Evolutionary conservation across 148 eudicot genomes (phyloP).

Genomic region (Chenopodium album): DNA sequence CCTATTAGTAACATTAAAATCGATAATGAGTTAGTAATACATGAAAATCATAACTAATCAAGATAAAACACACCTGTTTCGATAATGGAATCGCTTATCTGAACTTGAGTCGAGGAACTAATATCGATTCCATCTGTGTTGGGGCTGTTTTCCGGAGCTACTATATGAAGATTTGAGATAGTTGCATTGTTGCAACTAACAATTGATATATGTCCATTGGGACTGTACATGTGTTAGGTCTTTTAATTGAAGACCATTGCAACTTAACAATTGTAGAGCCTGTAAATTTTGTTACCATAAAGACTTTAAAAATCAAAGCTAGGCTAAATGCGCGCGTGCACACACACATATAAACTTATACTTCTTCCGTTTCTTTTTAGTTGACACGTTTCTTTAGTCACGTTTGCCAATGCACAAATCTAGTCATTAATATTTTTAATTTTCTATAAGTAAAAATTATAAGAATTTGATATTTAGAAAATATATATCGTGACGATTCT

Average conservation of each 20-base stretch:
- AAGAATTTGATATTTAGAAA: too few species aligned
- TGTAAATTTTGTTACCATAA: background rate
- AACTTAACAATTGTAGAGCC: background rate
- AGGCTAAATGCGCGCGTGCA: background rate
- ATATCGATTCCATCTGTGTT: conserved; percentile 31
- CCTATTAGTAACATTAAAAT: background rate
- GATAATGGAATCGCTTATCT: conserved; percentile 11
- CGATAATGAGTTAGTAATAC: too few species aligned
- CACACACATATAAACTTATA: background rate
- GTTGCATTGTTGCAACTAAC: conserved; percentile 6
- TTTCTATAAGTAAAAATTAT: too few species aligned
- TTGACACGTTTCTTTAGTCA: too few species aligned
- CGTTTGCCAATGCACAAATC: too few species aligned
- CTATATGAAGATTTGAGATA: conserved; percentile 20
- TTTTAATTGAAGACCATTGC: conserved; percentile 18
- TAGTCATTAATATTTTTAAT: too few species aligned
- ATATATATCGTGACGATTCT: too few species aligned
- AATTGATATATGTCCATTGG: conserved; percentile 13
- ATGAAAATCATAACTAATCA: background rate
- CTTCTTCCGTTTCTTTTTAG: too few species aligned
- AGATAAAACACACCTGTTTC: conserved; percentile 11
- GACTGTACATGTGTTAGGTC: conserved; percentile 14
- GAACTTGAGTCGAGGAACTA: conserved; percentile 4
- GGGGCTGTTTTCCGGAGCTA: conserved; percentile 23
- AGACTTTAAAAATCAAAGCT: background rate